Base-by-base conservation (phyloP, 306 rosid genomes). In the Gastrolobium villosum region DNA sequence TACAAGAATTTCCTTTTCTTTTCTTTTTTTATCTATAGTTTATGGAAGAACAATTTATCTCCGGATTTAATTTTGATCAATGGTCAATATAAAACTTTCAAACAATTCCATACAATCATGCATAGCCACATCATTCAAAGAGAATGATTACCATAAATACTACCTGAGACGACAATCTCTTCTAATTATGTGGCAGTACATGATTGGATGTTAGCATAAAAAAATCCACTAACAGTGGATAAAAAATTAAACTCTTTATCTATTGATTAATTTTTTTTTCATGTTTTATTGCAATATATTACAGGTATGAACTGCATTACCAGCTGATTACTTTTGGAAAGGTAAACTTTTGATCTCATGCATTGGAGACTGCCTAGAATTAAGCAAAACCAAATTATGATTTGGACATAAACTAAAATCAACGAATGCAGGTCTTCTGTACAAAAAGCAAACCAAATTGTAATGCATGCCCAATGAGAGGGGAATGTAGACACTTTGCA, bases 241-340 rank as follows among this genome's bases (percentile, higher is more conserved):
- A 5, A 60, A 68, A 68, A 63, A n/a, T 35, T 60, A 11, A 50
- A 70, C 6, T 41, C 54, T 37, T 28, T 46, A 55, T 45, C 32
- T 34, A 54, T 57, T 72, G 75, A 77, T 55, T 64, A 26, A 2
- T 61, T 43, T 46, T 62, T 62, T 67, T 70, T 48, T 15, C 5
- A 13, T 76, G 15, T 59, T 63, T 76, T 34, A 45, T 57, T 78
- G 59, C 76, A 32, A 84, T 70, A 34, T 80, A 40, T 77, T 61
- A 6, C 88, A 91, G 98, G 87, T 94, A 94, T 57, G 98, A 94
- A 83, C 85, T 94, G 85, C 98, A 94, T 76, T 94, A 91, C 86
- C 98, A 94, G 86, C 71, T 94, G 91, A 94, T 94, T 78, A 94
- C 98, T 70, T 94, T 94, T 84, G 98, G 98, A 88, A 94, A 94